Base-by-base conservation (phyloP, 73 alveolate genomes). In the Symbiodinium natans region DNA sequence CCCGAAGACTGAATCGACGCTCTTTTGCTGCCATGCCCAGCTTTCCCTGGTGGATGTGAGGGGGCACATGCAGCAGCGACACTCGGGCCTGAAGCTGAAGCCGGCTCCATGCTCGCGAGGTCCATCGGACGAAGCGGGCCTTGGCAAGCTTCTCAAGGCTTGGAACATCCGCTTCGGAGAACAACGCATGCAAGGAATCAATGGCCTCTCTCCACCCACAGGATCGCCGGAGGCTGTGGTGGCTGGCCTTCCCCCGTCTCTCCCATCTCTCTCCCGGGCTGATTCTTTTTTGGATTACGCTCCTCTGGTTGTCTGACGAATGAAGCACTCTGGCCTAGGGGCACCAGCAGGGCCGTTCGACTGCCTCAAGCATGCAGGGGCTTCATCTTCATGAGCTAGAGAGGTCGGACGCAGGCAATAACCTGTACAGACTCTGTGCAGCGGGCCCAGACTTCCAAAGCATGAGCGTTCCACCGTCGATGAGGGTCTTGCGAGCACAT, bases 401-500 rank as follows among this genome's bases (percentile, higher is more conserved):
- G 23, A 52, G 71, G 71, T n/a, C n/a, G n/a, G n/a, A n/a, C n/a
- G n/a, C n/a, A n/a, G n/a, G n/a, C n/a, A n/a, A n/a, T n/a, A n/a
- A n/a, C n/a, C n/a, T n/a, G n/a, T n/a, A n/a, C n/a, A n/a, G n/a
- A 29, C 17, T 52, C 71, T 52, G 71, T 52, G 71, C 23, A 29
- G 71, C 71, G 71, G 71, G 23, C 71, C 71, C 71, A 52, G 56
- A 36, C 82, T 86, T 86, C 93, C 93, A 86, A 71, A 86, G n/a
- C 93, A 86, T 86, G 83, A 86, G 83, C 15, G 93, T 86, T n/a
- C 93, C 93, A 17, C 93, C 83, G 29, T 86, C 93, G n/a, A 86
- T 36, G 59, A 86, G 56, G 41, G 93, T 54, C 40, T 68, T 23
- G 71, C 17, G 71, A 29, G 71, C 71, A 46, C 25, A 21, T n/a